Evolutionary conservation across 2,329 filamentous ascomycete genomes (phyloP).

Genomic region (Colletotrichum salicis): DNA sequence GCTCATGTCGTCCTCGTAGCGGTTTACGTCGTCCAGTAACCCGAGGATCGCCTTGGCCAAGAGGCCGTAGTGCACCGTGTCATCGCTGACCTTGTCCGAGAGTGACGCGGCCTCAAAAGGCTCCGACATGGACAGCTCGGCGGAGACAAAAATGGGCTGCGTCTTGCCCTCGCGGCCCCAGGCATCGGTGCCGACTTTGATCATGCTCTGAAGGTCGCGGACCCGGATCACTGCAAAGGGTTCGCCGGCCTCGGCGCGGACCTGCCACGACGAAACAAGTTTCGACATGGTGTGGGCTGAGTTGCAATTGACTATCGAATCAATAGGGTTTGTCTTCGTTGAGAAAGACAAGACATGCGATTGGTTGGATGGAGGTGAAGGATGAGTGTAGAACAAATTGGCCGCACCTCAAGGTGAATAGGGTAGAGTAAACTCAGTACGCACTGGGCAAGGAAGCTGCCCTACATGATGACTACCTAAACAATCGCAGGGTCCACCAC

Average conservation of each 20-base stretch:
- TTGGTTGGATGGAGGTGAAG: neutral
- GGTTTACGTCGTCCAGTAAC: conserved; percentile 49
- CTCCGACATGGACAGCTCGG: conserved; percentile 64
- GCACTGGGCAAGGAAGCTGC: neutral
- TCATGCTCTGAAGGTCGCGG: conserved; percentile 67
- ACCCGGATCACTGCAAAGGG: conserved; percentile 67
- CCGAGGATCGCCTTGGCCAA: conserved; percentile 73
- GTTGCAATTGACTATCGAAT: neutral
- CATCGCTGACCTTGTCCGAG: conserved; percentile 70
- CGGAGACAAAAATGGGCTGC: conserved; percentile 72
- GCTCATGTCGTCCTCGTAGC: neutral
- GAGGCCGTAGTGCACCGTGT: conserved; percentile 80
- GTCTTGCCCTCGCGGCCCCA: conserved; percentile 70
- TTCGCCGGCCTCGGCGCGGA: conserved; percentile 53
- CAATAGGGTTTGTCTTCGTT: neutral
- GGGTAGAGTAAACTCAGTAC: neutral
- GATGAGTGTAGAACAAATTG: neutral
- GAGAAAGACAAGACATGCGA: neutral
- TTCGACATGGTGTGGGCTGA: neutral
- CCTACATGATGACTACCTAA: neutral
- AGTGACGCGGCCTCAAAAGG: conserved; percentile 68
- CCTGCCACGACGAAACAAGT: conserved; percentile 44
- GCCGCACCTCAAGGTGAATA: neutral
- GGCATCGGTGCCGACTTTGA: conserved; percentile 70
- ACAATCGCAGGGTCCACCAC: neutral